These are phyloP conservation scores for Candida tibetensis DNA, from an alignment of 805 yeast genomes.

Conservation along the genomic window DNA sequence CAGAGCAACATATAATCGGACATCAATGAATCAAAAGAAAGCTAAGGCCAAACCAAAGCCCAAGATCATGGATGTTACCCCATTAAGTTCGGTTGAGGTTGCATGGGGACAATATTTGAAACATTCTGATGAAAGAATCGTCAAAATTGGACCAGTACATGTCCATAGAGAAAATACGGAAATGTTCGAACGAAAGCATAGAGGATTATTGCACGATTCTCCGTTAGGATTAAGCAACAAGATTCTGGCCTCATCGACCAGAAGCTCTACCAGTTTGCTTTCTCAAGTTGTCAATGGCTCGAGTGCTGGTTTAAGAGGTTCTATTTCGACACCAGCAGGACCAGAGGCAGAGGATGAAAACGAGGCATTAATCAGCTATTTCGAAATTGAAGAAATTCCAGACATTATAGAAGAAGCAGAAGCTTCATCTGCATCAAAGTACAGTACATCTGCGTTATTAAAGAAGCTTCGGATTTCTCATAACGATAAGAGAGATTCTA, in stretches of 20 bases:
- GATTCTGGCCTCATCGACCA: slow-evolving; percentile 17
- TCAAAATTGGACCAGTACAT: slow-evolving; percentile 52
- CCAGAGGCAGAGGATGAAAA: slow-evolving; percentile 54
- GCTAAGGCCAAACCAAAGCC: slow-evolving; percentile 21
- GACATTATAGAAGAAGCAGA: slow-evolving; percentile 4
- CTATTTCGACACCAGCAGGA: slow-evolving; percentile 7
- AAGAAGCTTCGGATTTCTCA: slow-evolving; percentile 17
- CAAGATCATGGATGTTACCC: slow-evolving; percentile 37
- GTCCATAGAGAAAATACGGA: slow-evolving; percentile 46
- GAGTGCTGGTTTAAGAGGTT: slow-evolving; percentile 21
- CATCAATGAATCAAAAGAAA: slow-evolving; percentile 15
- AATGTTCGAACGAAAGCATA: slow-evolving; percentile 52
- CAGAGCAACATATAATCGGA: slow-evolving; percentile 21
- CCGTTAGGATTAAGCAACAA: slow-evolving; percentile 45
- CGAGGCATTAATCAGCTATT: slow-evolving; percentile 63
- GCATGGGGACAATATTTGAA: slow-evolving; percentile 56
- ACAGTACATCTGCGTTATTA: slow-evolving; percentile 16
- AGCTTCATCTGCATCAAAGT: slow-evolving; percentile 3
- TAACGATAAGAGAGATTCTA: slow-evolving; percentile 3
- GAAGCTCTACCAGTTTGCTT: slow-evolving; percentile 27
- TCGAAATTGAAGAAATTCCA: slow-evolving; percentile 18
- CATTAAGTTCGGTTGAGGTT: slow-evolving; percentile 52
- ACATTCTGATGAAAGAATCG: slow-evolving; percentile 57
- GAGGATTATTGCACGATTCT: slow-evolving; percentile 56
- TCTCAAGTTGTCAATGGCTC: slow-evolving; percentile 40